Base-by-base conservation (phyloP, 2,329 filamentous ascomycete species). In the Colletotrichum shisoi region DNA sequence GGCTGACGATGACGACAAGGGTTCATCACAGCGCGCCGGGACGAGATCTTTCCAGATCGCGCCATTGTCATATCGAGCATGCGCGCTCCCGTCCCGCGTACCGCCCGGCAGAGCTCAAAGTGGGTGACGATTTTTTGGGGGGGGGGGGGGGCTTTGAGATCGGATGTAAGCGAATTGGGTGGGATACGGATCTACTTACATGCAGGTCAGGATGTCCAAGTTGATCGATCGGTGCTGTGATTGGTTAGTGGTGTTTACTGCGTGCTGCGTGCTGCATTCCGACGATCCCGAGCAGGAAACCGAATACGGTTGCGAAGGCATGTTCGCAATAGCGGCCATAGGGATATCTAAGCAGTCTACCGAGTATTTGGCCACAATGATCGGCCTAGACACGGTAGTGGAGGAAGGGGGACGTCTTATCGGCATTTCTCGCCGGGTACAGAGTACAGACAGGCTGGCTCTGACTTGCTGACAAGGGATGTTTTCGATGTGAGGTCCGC, bases 261-360 rank as follows among this genome's bases (percentile, higher is more conserved):
- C 39, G n/a, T 24, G 21, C 21, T 17, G 3, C 15, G 7, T 27
- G 46, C 46, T 49, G 46, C 21, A 17, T 27, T 4, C 45, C 46
- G 21, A 49, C 6, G 24, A 48, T 21, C 24, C 45, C 45, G 21
- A 13, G 19, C 45, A 27, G 37, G 52, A 31, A 37, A 56, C 21
- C 39, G 39, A 44, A 56, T 44, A 44, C 53, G 52, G 52, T 24
- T 54, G 52, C 51, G 51, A 54, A n/a, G 13, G 19, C 6, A 1
- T 0, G 17, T 1, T 19, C 3, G 4, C 24, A 15, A 54, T 27
- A 17, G 19, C 15, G 19, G 13, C 3, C 13, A 15, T 46, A 4
- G 34, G 21, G 9, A 12, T 21, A 19, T 44, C 1, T 15, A 3
- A 48, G 21, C 15, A 49, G n/a, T 21, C 24, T 48, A 27, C 24